Base-by-base conservation (phyloP, 2,329 filamentous ascomycete species). In the Magnaporthiopsis incrustans region DNA sequence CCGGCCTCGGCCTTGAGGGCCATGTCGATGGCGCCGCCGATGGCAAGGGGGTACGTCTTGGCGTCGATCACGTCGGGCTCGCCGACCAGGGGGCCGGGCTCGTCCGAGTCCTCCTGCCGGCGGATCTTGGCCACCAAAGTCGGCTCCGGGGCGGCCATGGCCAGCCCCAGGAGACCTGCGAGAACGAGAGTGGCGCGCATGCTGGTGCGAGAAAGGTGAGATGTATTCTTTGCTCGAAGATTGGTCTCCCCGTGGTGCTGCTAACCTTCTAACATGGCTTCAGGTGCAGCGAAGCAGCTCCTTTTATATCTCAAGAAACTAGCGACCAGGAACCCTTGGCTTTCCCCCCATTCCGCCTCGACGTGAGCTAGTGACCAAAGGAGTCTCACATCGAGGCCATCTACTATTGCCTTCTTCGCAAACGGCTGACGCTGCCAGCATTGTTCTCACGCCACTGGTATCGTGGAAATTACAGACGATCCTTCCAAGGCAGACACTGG, bases 11-110 rank as follows among this genome's bases (percentile, higher is more conserved):
- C 27, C 14, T 35, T 11, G 25, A 27, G n/a, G 12, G 61, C 61
- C n/a, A 56, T 33, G 61, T 62, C 53, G 61, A 62, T n/a, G 61
- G 61, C 61, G 27, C 61, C 61, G 30, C 56, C 53, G 14, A 62
- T 12, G 61, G 61, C 61, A 11, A 62, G 30, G 18, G 50, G 50
- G 58, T 60, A 60, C 12, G 50, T 35, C 30, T 8, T 11, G 4
- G 30, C 30, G 61, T 62, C 32, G 61, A 62, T 58, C 6, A 57
- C 57, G 53, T 62, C 50, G 8, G 53, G 38, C 30, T 58, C 27
- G n/a, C 61, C 61, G 50, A 62, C 25, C 32, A 62, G 59, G n/a
- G 33, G 33, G 22, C 59, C 59, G 59, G 44, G 44, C 44, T 53
- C 44, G 8, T 53, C 44, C 18, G 44, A 22, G 44, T 25, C 44